A percentile compares a stretch with the other conserved stretches of the same genome.
Evolutionary conservation across 331 rosid species (phyloP).

Genomic region (Cydonia oblonga): DNA sequence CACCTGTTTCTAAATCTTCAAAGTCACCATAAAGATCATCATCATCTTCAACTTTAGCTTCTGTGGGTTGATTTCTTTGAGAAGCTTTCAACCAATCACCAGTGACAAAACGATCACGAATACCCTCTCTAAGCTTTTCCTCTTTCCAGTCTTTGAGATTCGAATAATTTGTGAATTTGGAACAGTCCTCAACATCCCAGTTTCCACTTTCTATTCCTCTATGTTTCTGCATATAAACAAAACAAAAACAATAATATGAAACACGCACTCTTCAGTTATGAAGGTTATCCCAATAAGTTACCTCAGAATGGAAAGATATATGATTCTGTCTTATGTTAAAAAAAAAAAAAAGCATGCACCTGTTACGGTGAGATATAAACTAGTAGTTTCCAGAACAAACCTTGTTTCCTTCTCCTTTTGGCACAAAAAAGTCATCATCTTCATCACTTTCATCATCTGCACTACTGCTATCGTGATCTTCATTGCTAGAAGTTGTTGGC

Average conservation of each 20-base stretch:
- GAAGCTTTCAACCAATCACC: slow-evolving; percentile 88
- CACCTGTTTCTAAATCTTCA: slow-evolving; percentile 89
- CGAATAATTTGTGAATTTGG: slow-evolving; percentile 42
- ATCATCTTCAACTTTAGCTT: slow-evolving; percentile 31
- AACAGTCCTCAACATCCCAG: slow-evolving; percentile 57
- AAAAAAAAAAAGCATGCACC: background rate
- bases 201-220: slow-evolving; percentile 33
- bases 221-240: slow-evolving; percentile 25
- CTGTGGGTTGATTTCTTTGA: slow-evolving; percentile 37
- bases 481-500: slow-evolving; percentile 16
- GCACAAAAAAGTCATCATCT: slow-evolving; percentile 71
- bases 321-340: background rate
- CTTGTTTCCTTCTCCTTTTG: slow-evolving; percentile 66
- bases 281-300: background rate
- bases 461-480: slow-evolving; percentile 38
- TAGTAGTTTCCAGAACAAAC: slow-evolving; percentile 30
- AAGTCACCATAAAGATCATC: slow-evolving; percentile 64
- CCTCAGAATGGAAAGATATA: background rate
- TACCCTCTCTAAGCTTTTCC: slow-evolving; percentile 32
- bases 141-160: slow-evolving; percentile 37
- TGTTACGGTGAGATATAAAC: background rate
- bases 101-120: slow-evolving; percentile 72
- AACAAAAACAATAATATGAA: background rate
- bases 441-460: slow-evolving; percentile 52
- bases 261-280: background rate